Evolutionary conservation across 371 early-diverging fungal genomes (phyloP), one percentile per base, ranked within the genome.

Genomic region (Globomyces sp.): DNA sequence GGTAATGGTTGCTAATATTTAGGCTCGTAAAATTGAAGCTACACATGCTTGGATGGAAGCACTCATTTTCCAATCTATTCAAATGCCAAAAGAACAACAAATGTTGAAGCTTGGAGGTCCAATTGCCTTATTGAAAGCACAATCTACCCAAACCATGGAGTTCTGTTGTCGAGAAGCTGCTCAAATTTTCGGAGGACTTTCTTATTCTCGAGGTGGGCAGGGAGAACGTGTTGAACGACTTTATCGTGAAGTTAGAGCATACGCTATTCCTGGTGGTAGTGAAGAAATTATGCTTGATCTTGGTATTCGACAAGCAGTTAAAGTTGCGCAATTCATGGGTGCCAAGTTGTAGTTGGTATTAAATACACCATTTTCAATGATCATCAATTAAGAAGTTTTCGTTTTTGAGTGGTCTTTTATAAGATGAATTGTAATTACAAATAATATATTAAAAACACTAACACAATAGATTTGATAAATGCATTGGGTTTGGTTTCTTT

Each of bases 131-230:
- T 81, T 90, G 66, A 94, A 94, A 78, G 92, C 90, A 4, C 92
- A 92, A 74, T 68, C 86, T 4, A 91, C 95, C 0, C 92, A 88
- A 68, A 91, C 90, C 2, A 88, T 93, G 68, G 93, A 94, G 71
- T 92, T 71, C 74, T 91, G 91, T 69, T 92, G 93, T 36, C 84
- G 93, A 64, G 93, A 94, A 77, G 93, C 95, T 1, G 84, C 89
- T 1, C 95, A 94, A 74, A 92, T 94, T 72, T 92, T 94, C 83
- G 95, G 95, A 66, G 95, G 95, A 13, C 72, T 92, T 36, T 77
- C 91, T 1, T 92, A 92, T 71, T 86, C 90, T 34, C 86, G 93
- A 49, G 93, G 90, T 65, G 90, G 92, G 2, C 92, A 92, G 74
- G 95, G 90, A 34, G 93, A 92, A 79, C 87, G 89, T 72, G 84